Evolutionary conservation across 1,284 basidiomycete species (phyloP).

Genomic region (Golubevia pallescens): DNA sequence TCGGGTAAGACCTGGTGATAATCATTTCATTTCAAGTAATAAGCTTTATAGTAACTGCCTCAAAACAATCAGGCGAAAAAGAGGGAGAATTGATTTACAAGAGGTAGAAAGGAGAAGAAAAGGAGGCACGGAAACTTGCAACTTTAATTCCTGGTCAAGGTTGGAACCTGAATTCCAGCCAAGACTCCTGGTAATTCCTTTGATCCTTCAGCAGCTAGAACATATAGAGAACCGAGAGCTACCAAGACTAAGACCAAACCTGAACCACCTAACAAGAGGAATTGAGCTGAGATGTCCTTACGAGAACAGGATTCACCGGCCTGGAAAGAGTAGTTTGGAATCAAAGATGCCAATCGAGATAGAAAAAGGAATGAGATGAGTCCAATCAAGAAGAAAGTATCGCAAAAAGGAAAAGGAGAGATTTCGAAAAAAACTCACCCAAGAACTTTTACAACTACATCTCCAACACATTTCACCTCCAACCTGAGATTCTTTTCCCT

Average conservation of each 20-base stretch:
- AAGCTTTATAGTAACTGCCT: too few species aligned
- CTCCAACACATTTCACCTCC: too few species aligned
- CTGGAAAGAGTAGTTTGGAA: neutral
- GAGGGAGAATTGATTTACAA: too few species aligned
- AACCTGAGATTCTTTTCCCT: too few species aligned
- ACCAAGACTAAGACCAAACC: neutral
- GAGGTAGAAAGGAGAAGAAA: too few species aligned
- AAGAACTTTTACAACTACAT: too few species aligned
- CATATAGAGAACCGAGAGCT: neutral
- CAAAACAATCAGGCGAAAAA: too few species aligned
- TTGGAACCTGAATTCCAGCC: neutral
- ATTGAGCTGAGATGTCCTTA: neutral
- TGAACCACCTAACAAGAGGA: neutral
- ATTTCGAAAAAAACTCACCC: too few species aligned
- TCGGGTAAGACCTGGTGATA: too few species aligned
- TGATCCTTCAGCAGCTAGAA: neutral
- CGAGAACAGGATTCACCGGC: neutral
- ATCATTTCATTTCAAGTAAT: too few species aligned
- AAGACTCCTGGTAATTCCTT: neutral
- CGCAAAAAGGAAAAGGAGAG: too few species aligned
- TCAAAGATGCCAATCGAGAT: neutral
- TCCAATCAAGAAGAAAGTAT: neutral
- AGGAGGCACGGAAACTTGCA: too few species aligned
- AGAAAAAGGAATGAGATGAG: neutral
- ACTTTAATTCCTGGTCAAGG: neutral